A percentile compares a stretch with the other conserved stretches of the same genome.
Conservation (phyloP, 805 yeast species). For the Zygosaccharomyces rouxii region DNA sequence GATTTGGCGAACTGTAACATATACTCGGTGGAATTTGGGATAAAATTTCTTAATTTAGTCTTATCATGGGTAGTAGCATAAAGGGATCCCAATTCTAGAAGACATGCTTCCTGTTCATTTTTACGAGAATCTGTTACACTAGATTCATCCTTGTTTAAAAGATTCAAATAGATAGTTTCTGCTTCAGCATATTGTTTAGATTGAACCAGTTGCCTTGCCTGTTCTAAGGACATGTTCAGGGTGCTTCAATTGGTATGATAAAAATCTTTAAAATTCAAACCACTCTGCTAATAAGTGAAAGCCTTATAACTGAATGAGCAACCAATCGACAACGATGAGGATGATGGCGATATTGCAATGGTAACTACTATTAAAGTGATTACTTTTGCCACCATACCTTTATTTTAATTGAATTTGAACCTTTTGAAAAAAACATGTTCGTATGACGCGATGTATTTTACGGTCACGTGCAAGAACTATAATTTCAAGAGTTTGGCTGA, state of each 20-base stretch:
- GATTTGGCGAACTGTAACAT: conserved; percentile 84
- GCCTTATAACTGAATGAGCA: neutral
- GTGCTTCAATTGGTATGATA: neutral
- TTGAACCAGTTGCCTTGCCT: conserved; percentile 57
- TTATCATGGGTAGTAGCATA: conserved; percentile 50
- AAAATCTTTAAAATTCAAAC: neutral
- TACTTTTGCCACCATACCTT: conserved; percentile 6
- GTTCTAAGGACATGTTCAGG: conserved; percentile 38
- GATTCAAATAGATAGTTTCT: conserved; percentile 51
- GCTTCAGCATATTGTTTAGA: conserved; percentile 51
- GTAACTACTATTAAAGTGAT: neutral
- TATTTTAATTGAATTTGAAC: neutral
- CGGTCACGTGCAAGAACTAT: no score
- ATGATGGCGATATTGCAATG: neutral
- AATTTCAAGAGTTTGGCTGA: no score
- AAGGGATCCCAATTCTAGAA: conserved; percentile 69
- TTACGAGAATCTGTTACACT: conserved; percentile 38
- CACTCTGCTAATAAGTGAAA: neutral
- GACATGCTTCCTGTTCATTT: conserved; percentile 62
- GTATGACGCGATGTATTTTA: neutral
- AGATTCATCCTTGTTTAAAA: conserved; percentile 38
- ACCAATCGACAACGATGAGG: neutral
- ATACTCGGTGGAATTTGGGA: conserved; percentile 62
- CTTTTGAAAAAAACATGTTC: neutral
- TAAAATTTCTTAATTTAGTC: conserved; percentile 53